These are phyloP conservation scores for Lyophyllum semitale DNA, from an alignment of 768 basidiomycete genomes.

Conservation along the genomic window DNA sequence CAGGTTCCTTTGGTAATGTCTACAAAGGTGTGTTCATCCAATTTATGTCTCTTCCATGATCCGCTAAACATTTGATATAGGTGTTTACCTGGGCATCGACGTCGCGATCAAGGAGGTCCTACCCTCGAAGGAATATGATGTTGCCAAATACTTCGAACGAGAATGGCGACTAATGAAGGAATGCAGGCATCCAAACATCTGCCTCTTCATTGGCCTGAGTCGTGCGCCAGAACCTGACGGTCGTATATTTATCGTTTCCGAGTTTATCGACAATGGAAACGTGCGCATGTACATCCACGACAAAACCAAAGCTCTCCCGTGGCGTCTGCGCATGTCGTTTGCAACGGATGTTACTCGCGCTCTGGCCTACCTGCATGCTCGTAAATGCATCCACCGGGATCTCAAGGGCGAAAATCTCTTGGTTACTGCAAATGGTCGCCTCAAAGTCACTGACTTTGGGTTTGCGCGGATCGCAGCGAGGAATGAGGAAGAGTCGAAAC, in stretches of 20 bases:
- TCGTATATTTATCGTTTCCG: slow-evolving; percentile 93
- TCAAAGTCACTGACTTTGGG: slow-evolving; percentile 99
- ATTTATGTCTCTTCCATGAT: not conserved
- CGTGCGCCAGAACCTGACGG: slow-evolving; percentile 75
- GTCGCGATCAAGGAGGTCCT: slow-evolving; percentile 97
- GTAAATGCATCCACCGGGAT: slow-evolving; percentile 87
- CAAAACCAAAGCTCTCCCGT: slow-evolving; percentile 81
- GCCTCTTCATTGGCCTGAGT: slow-evolving; percentile 89
- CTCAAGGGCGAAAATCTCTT: slow-evolving; percentile 97
- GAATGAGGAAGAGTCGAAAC: slow-evolving; percentile 86
- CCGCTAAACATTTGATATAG: slow-evolving; percentile 35
- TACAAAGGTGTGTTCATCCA: slow-evolving; percentile 63
- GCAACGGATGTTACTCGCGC: slow-evolving; percentile 93
- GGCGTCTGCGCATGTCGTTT: slow-evolving; percentile 92
- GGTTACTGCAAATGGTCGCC: slow-evolving; percentile 89
- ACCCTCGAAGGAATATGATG: slow-evolving; percentile 89
- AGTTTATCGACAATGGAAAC: slow-evolving; percentile 93
- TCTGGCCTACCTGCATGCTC: slow-evolving; percentile 95
- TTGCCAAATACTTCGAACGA: slow-evolving; percentile 97
- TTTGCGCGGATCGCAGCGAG: slow-evolving; percentile 93
- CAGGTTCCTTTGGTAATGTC: slow-evolving; percentile 93
- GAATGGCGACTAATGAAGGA: slow-evolving; percentile 99
- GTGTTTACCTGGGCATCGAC: slow-evolving; percentile 91
- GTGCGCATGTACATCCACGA: slow-evolving; percentile 90
- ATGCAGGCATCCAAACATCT: slow-evolving; percentile 90